Conservation (phyloP, 164 flowering plant species). For the Umbellularia californica region DNA sequence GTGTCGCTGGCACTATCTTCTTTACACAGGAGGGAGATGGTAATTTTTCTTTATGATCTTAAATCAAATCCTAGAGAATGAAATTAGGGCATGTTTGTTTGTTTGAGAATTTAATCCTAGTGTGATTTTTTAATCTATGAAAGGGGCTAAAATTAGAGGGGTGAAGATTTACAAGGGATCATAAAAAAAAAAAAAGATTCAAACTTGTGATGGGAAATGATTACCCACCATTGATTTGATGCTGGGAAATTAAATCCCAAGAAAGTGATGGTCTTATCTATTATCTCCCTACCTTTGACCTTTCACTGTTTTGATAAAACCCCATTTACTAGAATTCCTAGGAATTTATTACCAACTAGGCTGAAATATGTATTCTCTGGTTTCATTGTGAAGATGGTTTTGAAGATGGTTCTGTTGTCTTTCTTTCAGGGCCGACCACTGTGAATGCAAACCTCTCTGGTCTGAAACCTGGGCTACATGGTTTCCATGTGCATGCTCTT, state of each 20-base stretch:
- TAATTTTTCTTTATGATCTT: constrained; percentile 14
- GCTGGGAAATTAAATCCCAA: too few relatives aligned
- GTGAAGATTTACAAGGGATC: too few relatives aligned
- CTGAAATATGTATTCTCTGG: too few relatives aligned
- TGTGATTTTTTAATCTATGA: too few relatives aligned
- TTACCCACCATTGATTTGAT: too few relatives aligned
- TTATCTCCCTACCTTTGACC: too few relatives aligned
- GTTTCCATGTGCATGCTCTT: constrained; percentile 96
- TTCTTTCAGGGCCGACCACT: constrained; percentile 61
- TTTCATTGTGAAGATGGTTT: background rate
- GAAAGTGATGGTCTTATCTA: too few relatives aligned
- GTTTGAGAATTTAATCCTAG: too few relatives aligned
- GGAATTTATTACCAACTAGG: background rate
- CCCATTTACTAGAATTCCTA: background rate
- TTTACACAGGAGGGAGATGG: constrained; percentile 90
- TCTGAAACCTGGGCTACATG: constrained; percentile 86
- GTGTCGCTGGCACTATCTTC: constrained; percentile 71
- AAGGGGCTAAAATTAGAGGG: too few relatives aligned
- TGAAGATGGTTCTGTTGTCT: background rate
- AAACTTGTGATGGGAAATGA: too few relatives aligned
- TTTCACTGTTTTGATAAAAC: too few relatives aligned
- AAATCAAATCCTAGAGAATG: background rate
- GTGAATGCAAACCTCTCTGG: constrained; percentile 75
- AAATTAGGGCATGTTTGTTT: background rate
- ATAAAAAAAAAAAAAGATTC: too few relatives aligned